These are phyloP conservation scores for Exophiala lecanii-corni DNA, from an alignment of 2,329 filamentous ascomycete species.

Conservation along the genomic window DNA sequence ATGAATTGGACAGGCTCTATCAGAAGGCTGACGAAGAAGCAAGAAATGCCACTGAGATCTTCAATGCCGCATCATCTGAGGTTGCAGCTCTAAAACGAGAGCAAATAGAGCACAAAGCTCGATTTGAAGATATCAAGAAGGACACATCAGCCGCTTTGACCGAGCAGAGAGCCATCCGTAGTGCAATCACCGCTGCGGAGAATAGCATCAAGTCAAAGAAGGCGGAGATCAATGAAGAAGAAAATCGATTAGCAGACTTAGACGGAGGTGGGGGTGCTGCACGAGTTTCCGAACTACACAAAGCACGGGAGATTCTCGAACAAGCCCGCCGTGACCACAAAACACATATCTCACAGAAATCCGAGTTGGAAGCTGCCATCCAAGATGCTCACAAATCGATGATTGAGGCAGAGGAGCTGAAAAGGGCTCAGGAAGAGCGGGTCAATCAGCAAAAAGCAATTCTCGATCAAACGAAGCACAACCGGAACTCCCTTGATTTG, in stretches of 20 bases:
- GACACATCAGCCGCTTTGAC: constrained; percentile 53
- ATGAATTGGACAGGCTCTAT: constrained; percentile 44
- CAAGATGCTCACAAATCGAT: constrained; percentile 29
- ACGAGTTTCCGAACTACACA: constrained; percentile 56
- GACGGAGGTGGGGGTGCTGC: constrained; percentile 65
- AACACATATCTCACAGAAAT: constrained; percentile 36
- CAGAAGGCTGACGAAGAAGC: constrained; percentile 31
- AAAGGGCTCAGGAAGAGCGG: constrained; percentile 48
- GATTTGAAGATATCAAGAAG: constrained; percentile 50
- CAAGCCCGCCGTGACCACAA: constrained; percentile 42
- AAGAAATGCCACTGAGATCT: constrained; percentile 37
- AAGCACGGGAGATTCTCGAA: constrained; percentile 50
- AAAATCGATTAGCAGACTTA: constrained; percentile 57
- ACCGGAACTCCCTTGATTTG: constrained; percentile 56
- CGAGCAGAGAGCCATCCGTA: constrained; percentile 62
- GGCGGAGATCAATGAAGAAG: constrained; percentile 40
- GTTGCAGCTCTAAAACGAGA: constrained; percentile 45
- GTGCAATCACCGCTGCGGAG: constrained; percentile 7
- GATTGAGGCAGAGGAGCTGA: constrained; percentile 15
- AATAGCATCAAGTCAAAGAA: constrained; percentile 50
- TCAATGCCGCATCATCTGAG: constrained; percentile 42
- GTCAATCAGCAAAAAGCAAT: constrained; percentile 49
- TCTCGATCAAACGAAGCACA: constrained; percentile 51
- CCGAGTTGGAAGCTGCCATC: constrained; percentile 34
- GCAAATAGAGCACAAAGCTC: constrained; percentile 46